Conservation (phyloP, 2,329 filamentous ascomycete genomes). For the Aspergillus sp. region DNA sequence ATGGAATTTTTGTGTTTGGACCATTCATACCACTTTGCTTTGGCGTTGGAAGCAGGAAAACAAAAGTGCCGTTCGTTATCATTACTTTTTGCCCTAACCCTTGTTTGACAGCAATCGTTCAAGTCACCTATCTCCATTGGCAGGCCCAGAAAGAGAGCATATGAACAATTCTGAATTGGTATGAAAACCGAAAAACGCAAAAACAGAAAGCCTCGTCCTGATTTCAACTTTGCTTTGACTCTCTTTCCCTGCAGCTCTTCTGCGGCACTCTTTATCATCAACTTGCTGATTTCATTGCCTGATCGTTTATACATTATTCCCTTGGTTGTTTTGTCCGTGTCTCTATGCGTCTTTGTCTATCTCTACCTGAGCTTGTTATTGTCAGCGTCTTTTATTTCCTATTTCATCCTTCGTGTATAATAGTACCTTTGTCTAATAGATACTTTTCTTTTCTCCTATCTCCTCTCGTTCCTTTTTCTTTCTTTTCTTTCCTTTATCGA, state of each 20-base stretch:
- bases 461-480: slow-evolving; percentile 24
- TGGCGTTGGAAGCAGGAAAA: slow-evolving; percentile 1
- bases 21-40: not conserved
- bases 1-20: slow-evolving; percentile 1
- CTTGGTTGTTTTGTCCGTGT: not conserved
- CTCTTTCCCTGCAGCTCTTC: not conserved
- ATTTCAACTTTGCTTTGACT: not conserved
- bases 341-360: not conserved
- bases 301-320: not conserved
- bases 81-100: not conserved
- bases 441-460: not conserved
- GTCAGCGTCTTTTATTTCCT: not conserved
- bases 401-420: slow-evolving; percentile 1
- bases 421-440: not conserved
- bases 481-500: not conserved
- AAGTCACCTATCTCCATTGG: not conserved
- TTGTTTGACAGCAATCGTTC: not conserved
- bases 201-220: no score
- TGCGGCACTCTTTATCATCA: not conserved
- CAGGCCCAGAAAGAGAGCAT: not conserved
- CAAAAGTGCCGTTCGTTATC: not conserved
- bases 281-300: not conserved
- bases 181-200: no score
- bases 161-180: not conserved
- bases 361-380: not conserved